A percentile compares a stretch with the other conserved stretches of the same genome.
Evolutionary conservation across 2,329 filamentous ascomycete species (phyloP).

Genomic region (Neofusicoccum ribis): DNA sequence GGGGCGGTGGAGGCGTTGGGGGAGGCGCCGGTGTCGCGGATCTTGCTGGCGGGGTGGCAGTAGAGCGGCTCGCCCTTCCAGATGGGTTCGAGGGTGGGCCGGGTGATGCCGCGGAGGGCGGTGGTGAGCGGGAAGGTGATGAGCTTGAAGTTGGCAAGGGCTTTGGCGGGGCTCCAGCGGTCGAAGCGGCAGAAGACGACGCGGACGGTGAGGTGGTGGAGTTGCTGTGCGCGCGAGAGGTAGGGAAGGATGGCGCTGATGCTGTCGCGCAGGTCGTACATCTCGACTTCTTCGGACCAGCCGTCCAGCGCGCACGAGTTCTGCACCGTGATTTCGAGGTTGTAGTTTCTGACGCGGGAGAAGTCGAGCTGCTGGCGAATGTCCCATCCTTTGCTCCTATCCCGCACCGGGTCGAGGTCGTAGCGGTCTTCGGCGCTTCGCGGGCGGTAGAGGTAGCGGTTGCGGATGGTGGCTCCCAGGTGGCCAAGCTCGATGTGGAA

Average conservation of each 20-base stretch:
- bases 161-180: constrained; percentile 26
- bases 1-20: not conserved
- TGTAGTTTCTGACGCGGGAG: constrained; percentile 34
- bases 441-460: constrained; percentile 32
- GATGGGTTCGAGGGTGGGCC: constrained; percentile 30
- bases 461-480: constrained; percentile 36
- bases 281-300: constrained; percentile 39
- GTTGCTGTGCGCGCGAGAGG: constrained; percentile 24
- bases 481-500: constrained; percentile 35
- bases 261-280: constrained; percentile 34
- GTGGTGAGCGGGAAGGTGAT: constrained; percentile 33
- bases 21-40: not conserved
- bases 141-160: constrained; percentile 28
- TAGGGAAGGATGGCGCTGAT: constrained; percentile 3
- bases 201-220: constrained; percentile 33
- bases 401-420: constrained; percentile 24
- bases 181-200: constrained; percentile 30
- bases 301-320: constrained; percentile 19
- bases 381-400: constrained; percentile 24
- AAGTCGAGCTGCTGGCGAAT: constrained; percentile 34
- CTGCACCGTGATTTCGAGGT: constrained; percentile 34
- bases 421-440: constrained; percentile 30
- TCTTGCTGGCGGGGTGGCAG: not conserved
- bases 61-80: constrained; percentile 23
- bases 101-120: constrained; percentile 32